Percentiles rank a stretch among this genome's conserved stretches.
These are phyloP conservation scores for Amphirosellinia nigrospora DNA, from an alignment of 495 filamentous ascomycete genomes.

Conservation along the genomic window DNA sequence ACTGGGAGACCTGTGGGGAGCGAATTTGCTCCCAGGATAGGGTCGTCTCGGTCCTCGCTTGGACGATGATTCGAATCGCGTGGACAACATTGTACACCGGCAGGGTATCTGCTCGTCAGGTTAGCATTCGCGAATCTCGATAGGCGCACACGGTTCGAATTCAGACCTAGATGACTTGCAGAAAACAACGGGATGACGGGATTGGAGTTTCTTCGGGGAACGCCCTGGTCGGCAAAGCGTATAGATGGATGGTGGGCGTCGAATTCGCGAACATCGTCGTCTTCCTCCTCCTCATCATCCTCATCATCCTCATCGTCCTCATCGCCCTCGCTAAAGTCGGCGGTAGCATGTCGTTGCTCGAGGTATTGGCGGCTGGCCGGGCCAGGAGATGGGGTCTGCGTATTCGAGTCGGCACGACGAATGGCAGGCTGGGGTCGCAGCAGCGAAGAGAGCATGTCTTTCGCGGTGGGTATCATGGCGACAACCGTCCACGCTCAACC, in stretches of 20 bases:
- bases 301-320: conserved; percentile 45
- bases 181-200: conserved; percentile 85
- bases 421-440: conserved; percentile 48
- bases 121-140: conserved; percentile 5
- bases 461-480: conserved; percentile 34
- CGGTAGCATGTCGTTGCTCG: conserved; percentile 57
- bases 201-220: conserved; percentile 54
- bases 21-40: conserved; percentile 95
- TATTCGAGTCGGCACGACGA: conserved; percentile 37
- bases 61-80: conserved; percentile 80
- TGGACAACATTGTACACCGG: conserved; percentile 92
- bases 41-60: conserved; percentile 84
- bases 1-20: conserved; percentile 93
- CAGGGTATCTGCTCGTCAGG: conserved; percentile 51
- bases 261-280: conserved; percentile 45
- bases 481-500: conserved; percentile 3
- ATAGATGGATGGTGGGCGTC: conserved; percentile 53
- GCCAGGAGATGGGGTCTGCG: conserved; percentile 40
- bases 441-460: conserved; percentile 52
- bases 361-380: conserved; percentile 44
- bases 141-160: conserved; percentile 10
- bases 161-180: conserved; percentile 74
- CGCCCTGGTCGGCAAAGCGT: conserved; percentile 37
- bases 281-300: conserved; percentile 33
- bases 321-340: conserved; percentile 62